Evolutionary conservation across 2,329 filamentous ascomycete species (phyloP).

Genomic region (Aureobasidium sp.): DNA sequence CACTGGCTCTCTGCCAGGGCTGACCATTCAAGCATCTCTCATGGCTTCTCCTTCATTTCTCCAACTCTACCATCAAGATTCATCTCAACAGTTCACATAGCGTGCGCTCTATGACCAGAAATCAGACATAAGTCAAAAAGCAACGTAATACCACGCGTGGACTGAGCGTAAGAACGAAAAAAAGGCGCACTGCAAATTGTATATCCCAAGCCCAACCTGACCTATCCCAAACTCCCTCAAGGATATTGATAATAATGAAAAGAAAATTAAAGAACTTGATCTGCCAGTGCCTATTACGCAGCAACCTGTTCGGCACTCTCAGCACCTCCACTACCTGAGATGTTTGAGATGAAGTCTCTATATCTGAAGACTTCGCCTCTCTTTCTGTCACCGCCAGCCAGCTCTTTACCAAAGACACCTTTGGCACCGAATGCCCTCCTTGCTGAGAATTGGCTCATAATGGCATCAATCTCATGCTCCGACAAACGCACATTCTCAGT

Average conservation of each 20-base stretch:
- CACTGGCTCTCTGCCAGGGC: no score
- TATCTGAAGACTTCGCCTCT: constrained; percentile 89
- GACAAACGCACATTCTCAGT: constrained; percentile 53
- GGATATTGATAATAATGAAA: background rate
- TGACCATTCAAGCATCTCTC: no score
- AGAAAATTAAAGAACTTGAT: background rate
- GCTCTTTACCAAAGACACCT: constrained; percentile 42
- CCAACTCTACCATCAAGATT: no score
- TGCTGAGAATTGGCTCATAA: constrained; percentile 80
- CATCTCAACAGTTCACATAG: no score
- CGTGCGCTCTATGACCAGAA: no score
- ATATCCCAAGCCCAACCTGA: background rate
- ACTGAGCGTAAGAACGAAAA: background rate
- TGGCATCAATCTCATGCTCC: constrained; percentile 71
- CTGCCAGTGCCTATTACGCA: background rate
- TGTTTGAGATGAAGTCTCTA: constrained; percentile 70
- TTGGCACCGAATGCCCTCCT: constrained; percentile 70
- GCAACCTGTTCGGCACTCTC: constrained; percentile 10
- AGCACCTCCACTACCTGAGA: constrained; percentile 33
- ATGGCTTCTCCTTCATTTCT: no score
- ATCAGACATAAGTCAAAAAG: no score
- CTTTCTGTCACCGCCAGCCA: constrained; percentile 34
- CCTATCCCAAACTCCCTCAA: background rate
- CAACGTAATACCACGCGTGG: no score
- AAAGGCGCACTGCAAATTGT: background rate